Evolutionary conservation across 306 rosid genomes (phyloP).

Genomic region (Castanea sativa): DNA sequence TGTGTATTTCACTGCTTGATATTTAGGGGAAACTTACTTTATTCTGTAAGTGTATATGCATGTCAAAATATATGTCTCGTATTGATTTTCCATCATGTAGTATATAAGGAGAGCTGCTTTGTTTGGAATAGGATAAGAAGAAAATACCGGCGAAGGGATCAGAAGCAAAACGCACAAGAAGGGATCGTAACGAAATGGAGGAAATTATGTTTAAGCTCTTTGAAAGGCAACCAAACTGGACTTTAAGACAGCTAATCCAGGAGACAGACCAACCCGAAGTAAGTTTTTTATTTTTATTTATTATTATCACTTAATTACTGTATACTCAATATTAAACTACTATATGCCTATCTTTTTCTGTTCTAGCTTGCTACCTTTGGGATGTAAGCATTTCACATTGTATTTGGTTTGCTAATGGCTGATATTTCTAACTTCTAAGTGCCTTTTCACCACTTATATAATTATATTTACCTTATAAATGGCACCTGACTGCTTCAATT

Average conservation of each 20-base stretch:
- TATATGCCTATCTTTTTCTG: neutral
- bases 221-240: slow-evolving; percentile 78
- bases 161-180: slow-evolving; percentile 74
- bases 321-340: neutral
- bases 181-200: slow-evolving; percentile 86
- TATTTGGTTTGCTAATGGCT: neutral
- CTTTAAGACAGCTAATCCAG: slow-evolving; percentile 69
- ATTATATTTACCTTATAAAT: neutral
- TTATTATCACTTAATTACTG: neutral
- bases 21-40: slow-evolving; percentile 1
- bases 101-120: slow-evolving; percentile 21
- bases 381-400: neutral
- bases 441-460: neutral
- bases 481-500: neutral
- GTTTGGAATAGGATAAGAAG: slow-evolving; percentile 72
- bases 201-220: slow-evolving; percentile 77
- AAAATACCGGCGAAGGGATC: slow-evolving; percentile 49
- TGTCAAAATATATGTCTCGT: neutral
- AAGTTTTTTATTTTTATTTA: slow-evolving; percentile 26
- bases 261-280: slow-evolving; percentile 97
- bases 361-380: neutral
- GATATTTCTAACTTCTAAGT: neutral
- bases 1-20: slow-evolving; percentile 5
- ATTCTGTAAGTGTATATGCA: slow-evolving; percentile 3
- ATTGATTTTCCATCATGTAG: slow-evolving; percentile 1